Evolutionary conservation across 176 grass and related monocot species (phyloP).

Genomic region (Alopecurus myosuroides): DNA sequence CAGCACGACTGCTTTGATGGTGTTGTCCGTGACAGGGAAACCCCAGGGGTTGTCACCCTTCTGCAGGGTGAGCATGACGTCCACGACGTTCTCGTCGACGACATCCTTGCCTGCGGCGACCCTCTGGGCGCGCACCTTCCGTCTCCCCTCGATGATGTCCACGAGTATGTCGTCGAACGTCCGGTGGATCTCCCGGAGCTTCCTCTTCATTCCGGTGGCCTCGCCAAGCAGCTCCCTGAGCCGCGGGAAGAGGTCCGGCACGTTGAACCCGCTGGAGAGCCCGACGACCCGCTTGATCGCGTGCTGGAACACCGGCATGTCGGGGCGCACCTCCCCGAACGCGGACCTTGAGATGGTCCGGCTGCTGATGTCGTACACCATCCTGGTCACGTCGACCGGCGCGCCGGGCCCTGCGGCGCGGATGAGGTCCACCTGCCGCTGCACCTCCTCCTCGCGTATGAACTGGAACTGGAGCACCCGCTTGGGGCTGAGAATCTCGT

Average conservation of each 20-base stretch:
- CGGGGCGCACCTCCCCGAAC: slow-evolving; percentile 29
- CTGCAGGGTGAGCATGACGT: slow-evolving; percentile 29
- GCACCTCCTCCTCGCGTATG: slow-evolving; percentile 36
- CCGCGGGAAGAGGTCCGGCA: slow-evolving; percentile 29
- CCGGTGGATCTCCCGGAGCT: not conserved
- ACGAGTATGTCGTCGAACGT: slow-evolving; percentile 26
- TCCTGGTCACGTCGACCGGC: slow-evolving; percentile 21
- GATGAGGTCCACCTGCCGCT: slow-evolving; percentile 14
- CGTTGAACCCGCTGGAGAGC: slow-evolving; percentile 2
- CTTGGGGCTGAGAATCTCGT: slow-evolving; percentile 45
- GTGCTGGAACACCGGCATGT: slow-evolving; percentile 24
- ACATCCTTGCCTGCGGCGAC: slow-evolving; percentile 20
- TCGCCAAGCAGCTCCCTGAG: not conserved
- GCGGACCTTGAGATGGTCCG: slow-evolving; percentile 34
- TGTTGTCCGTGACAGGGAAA: slow-evolving; percentile 20
- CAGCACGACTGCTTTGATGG: slow-evolving; percentile 39
- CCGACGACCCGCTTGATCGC: slow-evolving; percentile 23
- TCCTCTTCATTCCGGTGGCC: slow-evolving; percentile 20
- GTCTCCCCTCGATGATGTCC: slow-evolving; percentile 21
- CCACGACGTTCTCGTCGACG: slow-evolving; percentile 25
- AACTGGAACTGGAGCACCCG: slow-evolving; percentile 21
- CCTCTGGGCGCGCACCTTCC: not conserved
- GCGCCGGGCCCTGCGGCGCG: not conserved
- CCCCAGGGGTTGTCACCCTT: slow-evolving; percentile 15
- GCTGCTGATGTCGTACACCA: slow-evolving; percentile 46